These are phyloP conservation scores for Effrenium voratum DNA, from an alignment of 73 alveolate genomes.

Conservation along the genomic window DNA sequence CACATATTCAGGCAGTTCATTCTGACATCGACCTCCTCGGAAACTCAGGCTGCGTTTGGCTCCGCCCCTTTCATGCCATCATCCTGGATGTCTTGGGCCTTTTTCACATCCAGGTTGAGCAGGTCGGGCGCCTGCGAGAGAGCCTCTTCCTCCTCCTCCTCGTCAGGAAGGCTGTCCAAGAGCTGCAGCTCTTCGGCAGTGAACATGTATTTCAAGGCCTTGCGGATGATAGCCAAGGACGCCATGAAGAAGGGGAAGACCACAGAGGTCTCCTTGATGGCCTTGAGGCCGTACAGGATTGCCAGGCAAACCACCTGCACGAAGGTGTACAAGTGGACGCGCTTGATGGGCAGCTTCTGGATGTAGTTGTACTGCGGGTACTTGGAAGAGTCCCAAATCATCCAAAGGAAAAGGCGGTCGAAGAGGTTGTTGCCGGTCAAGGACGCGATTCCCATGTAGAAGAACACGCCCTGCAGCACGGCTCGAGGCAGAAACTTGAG, in stretches of 20 bases:
- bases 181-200: neutral
- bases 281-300: neutral
- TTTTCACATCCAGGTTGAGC: neutral
- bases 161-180: neutral
- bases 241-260: conserved; percentile 24
- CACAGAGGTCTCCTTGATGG: neutral
- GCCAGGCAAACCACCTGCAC: neutral
- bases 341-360: neutral
- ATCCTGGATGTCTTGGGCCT: too few species aligned
- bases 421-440: conserved; percentile 14
- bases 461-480: conserved; percentile 26
- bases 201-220: neutral
- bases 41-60: too few species aligned
- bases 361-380: conserved; percentile 29
- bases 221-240: conserved; percentile 5
- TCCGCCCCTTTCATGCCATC: too few species aligned
- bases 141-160: neutral
- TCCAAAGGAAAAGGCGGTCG: neutral
- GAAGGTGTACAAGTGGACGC: conserved; percentile 17
- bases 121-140: neutral
- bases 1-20: too few species aligned
- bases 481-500: conserved; percentile 9
- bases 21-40: too few species aligned
- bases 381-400: conserved; percentile 14
- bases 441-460: conserved; percentile 3